Base-by-base conservation (phyloP, 2,329 filamentous ascomycete species). In the Fusarium foetens region DNA sequence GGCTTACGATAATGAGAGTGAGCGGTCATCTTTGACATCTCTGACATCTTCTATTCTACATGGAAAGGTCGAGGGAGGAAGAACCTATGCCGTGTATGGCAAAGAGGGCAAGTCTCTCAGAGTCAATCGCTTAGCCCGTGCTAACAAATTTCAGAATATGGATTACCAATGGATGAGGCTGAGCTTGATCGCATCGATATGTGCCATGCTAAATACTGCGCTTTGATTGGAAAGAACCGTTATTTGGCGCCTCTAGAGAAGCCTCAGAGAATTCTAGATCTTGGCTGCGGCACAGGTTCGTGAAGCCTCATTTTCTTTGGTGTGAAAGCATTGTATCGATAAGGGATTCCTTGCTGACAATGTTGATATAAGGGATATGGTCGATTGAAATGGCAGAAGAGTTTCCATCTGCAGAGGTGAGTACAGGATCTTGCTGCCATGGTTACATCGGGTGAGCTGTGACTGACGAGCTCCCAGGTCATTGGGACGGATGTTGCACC, bases 161-260 rank as follows among this genome's bases (percentile, higher is more conserved):
- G 80, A 8, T 69, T 84, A 21, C 83, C 82, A 12, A 84, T 83
- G 76, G 82, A 84, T 46, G 81, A 83, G 48, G 69, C 70, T 11
- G 83, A 84, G 62, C 75, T 83, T 27, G 81, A 83, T 57, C 78
- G 83, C 17, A 82, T 84, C n/a, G 81, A 84, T 63, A 77, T 84
- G 75, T 79, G 78, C 17, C 82, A 84, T 66, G 75, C 76, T 14
- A 81, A 82, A 61, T 82, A 81, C 67, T 77, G 71, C 29, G 77
- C 76, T 5, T 39, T 79, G 6, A 74, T 79, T 33, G 74, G 72
- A 17, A 80, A 77, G 53, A 74, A 70, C 1, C 70, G 69, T 1
- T 78, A 76, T 57, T 39, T 77, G 49, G 57, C 77, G 2, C 77
- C 77, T 5, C 46, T 79, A 14, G 35, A 62, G 4, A 45, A 70